Conservation (phyloP, 179 eudicot species). For the Heliamphora pulchella region DNA sequence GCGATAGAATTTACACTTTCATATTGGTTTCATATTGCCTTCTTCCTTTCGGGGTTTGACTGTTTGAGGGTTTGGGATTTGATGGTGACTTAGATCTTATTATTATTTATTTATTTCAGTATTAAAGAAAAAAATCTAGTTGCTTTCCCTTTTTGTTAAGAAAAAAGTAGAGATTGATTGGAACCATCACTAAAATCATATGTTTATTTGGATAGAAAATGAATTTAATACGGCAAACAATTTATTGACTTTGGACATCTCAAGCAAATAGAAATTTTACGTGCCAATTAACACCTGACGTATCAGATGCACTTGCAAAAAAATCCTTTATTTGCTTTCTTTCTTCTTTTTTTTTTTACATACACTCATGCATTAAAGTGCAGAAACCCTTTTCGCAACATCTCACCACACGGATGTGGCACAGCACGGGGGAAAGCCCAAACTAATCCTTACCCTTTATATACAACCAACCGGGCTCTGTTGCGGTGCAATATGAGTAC, state of each 20-base stretch:
- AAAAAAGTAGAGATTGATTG: background rate
- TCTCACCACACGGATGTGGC: too few species aligned
- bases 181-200: background rate
- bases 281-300: background rate
- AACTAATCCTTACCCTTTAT: too few species aligned
- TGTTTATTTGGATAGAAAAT: background rate
- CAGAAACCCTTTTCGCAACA: too few species aligned
- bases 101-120: background rate
- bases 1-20: too few species aligned
- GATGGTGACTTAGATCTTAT: background rate
- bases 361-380: too few species aligned
- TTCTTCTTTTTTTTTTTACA: too few species aligned
- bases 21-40: too few species aligned
- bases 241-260: background rate
- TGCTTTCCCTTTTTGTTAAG: background rate
- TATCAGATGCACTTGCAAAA: background rate
- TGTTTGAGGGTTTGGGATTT: background rate
- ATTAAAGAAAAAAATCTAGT: background rate
- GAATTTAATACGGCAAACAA: background rate
- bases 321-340: background rate
- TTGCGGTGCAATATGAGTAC: too few species aligned
- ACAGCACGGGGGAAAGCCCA: too few species aligned
- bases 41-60: too few species aligned
- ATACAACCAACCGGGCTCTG: too few species aligned
- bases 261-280: background rate